These are phyloP conservation scores for Eudorina sp. DNA, from an alignment of 139 green algal genomes.

Conservation along the genomic window DNA sequence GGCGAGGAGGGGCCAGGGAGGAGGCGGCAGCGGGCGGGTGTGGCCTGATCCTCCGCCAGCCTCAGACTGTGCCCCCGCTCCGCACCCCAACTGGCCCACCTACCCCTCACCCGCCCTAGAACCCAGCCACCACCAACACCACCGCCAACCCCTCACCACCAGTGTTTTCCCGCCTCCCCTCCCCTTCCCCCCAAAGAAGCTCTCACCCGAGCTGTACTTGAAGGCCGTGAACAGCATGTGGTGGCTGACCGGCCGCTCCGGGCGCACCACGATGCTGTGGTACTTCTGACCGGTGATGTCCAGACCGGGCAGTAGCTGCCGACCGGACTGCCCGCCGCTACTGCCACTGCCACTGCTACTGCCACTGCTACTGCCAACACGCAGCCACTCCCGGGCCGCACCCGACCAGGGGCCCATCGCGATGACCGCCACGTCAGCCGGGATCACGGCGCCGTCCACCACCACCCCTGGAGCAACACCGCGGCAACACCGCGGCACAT, in stretches of 20 bases:
- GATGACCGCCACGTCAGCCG: slow-evolving; percentile 78
- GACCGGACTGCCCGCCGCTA: not conserved
- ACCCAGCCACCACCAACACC: too few species aligned
- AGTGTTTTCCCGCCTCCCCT: not conserved
- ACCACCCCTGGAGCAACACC: slow-evolving; percentile 41
- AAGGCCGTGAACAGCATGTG: slow-evolving; percentile 59
- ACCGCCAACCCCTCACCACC: not conserved
- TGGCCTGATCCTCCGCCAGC: too few species aligned
- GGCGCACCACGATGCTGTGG: slow-evolving; percentile 80
- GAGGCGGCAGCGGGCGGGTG: too few species aligned
- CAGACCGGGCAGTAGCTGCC: not conserved
- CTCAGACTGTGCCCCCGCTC: too few species aligned
- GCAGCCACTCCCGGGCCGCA: slow-evolving; percentile 65
- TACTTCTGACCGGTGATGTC: slow-evolving; percentile 76
- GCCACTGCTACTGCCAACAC: not conserved
- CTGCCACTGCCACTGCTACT: not conserved
- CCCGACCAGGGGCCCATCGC: slow-evolving; percentile 84
- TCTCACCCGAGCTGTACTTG: slow-evolving; percentile 46
- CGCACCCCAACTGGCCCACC: too few species aligned
- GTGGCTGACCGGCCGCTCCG: slow-evolving; percentile 64
- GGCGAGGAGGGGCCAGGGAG: too few species aligned
- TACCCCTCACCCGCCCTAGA: too few species aligned
- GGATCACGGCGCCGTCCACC: slow-evolving; percentile 38
- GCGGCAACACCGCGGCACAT: too few species aligned
- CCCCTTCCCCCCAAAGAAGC: not conserved